Conservation (phyloP, 495 filamentous ascomycete species). For the Lophium mytilinum region DNA sequence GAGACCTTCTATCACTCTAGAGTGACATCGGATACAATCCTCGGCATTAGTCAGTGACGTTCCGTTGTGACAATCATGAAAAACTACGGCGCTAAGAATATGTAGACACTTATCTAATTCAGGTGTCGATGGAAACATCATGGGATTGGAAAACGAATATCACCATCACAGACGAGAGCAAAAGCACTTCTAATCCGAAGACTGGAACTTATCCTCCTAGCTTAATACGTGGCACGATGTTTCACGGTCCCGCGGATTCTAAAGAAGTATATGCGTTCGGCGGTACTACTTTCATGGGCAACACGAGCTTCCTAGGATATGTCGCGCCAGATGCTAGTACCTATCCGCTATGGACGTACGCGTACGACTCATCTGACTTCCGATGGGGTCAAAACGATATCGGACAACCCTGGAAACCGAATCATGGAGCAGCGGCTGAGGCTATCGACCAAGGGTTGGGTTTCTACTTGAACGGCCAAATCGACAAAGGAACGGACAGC, state of each 20-base stretch:
- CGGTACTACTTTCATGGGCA: conserved; percentile 31
- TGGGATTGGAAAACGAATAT: conserved; percentile 40
- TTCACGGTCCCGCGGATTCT: conserved; percentile 21
- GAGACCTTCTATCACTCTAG: conserved; percentile 2
- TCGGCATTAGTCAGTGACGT: conserved; percentile 2
- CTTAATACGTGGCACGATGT: conserved; percentile 30
- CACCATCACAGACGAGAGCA: conserved; percentile 27
- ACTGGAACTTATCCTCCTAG: conserved; percentile 20
- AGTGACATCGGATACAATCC: background rate
- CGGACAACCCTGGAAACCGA: conserved; percentile 25
- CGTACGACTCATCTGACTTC: conserved; percentile 28
- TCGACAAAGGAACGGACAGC: conserved; percentile 28
- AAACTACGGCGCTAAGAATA: background rate
- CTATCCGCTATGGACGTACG: background rate
- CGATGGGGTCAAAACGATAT: conserved; percentile 35
- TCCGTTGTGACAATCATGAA: conserved; percentile 27
- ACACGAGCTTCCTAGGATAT: conserved; percentile 33
- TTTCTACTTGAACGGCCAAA: conserved; percentile 36
- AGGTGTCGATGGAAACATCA: conserved; percentile 31
- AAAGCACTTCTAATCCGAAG: conserved; percentile 4
- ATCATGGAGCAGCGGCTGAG: conserved; percentile 31
- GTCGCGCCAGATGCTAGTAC: background rate
- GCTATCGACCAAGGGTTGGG: conserved; percentile 28
- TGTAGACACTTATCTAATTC: conserved; percentile 33
- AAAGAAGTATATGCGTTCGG: conserved; percentile 33